A percentile compares a stretch with the other conserved stretches of the same genome.
Evolutionary conservation across 2,329 filamentous ascomycete genomes (phyloP).

Genomic region (Lasiodiplodia sp.): DNA sequence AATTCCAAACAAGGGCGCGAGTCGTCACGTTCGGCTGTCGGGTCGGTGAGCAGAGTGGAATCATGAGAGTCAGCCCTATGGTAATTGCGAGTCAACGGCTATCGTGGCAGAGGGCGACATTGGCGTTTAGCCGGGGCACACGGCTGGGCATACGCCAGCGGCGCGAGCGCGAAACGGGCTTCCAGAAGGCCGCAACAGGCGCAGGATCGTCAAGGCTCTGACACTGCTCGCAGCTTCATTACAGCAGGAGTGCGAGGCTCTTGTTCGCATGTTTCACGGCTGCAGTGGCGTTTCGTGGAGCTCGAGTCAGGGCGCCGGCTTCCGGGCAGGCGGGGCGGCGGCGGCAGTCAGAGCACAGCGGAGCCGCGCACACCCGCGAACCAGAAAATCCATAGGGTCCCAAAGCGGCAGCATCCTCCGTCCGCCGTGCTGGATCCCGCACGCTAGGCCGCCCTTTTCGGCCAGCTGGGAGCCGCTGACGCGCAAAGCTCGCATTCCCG

Average conservation of each 20-base stretch:
- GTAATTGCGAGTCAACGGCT: conserved; percentile 11
- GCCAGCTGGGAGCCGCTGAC: conserved; percentile 3
- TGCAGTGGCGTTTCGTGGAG: not conserved
- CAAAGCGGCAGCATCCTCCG: conserved; percentile 22
- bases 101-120: not conserved
- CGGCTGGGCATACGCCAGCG: conserved; percentile 7
- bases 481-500: conserved; percentile 17
- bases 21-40: not conserved
- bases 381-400: conserved; percentile 23
- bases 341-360: conserved; percentile 20
- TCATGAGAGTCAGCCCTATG: conserved; percentile 16
- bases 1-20: not conserved
- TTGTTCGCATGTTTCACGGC: conserved; percentile 15
- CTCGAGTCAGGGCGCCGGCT: conserved; percentile 22
- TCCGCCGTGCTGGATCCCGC: conserved; percentile 16
- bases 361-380: conserved; percentile 25
- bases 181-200: not conserved
- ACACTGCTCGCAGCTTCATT: not conserved
- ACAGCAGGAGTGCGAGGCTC: not conserved
- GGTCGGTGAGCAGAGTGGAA: not conserved
- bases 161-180: not conserved
- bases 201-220: not conserved
- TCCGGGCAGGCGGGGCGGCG: conserved; percentile 19
- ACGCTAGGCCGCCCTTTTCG: conserved; percentile 13
- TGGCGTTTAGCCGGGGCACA: not conserved